Percentiles rank a stretch among this genome's conserved stretches.
Evolutionary conservation across 345 rosid species (phyloP).

Genomic region (Luvunga scandens): DNA sequence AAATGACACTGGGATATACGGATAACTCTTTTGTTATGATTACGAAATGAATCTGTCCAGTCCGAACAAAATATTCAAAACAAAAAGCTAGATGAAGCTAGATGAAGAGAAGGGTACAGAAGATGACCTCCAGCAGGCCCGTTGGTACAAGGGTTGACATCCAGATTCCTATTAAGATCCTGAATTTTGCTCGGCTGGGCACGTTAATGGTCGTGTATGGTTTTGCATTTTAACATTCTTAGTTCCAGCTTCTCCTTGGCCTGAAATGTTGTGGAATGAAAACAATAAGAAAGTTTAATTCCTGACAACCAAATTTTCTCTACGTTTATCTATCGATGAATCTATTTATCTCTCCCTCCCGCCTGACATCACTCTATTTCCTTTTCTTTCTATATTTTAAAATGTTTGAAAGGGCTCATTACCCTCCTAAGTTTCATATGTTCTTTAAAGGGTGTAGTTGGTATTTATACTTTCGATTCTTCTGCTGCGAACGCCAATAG

Average conservation of each 20-base stretch:
- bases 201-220: slow-evolving; percentile 25
- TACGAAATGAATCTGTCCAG: slow-evolving; percentile 23
- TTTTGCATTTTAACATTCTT: slow-evolving; percentile 32
- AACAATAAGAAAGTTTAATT: slow-evolving; percentile 37
- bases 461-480: slow-evolving; percentile 90
- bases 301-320: slow-evolving; percentile 22
- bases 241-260: slow-evolving; percentile 75
- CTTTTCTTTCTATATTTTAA: slow-evolving; percentile 13
- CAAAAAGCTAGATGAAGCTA: slow-evolving; percentile 8
- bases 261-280: slow-evolving; percentile 59
- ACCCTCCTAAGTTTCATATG: slow-evolving; percentile 54
- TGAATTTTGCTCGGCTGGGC: slow-evolving; percentile 25
- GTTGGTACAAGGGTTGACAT: slow-evolving; percentile 18
- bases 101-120: slow-evolving; percentile 20
- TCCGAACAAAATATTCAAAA: slow-evolving; percentile 9
- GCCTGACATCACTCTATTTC: neutral
- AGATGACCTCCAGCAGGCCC: slow-evolving; percentile 32
- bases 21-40: slow-evolving; percentile 9
- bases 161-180: slow-evolving; percentile 31
- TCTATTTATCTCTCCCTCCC: neutral
- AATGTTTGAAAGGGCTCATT: slow-evolving; percentile 34
- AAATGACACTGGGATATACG: neutral
- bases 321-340: slow-evolving; percentile 14
- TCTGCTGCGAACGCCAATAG: slow-evolving; percentile 96
- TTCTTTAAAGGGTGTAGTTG: slow-evolving; percentile 83